A percentile compares a stretch with the other conserved stretches of the same genome.
These are phyloP conservation scores for Cutaneotrichosporon sp. DNA, from an alignment of 1,284 basidiomycete species.

Conservation along the genomic window DNA sequence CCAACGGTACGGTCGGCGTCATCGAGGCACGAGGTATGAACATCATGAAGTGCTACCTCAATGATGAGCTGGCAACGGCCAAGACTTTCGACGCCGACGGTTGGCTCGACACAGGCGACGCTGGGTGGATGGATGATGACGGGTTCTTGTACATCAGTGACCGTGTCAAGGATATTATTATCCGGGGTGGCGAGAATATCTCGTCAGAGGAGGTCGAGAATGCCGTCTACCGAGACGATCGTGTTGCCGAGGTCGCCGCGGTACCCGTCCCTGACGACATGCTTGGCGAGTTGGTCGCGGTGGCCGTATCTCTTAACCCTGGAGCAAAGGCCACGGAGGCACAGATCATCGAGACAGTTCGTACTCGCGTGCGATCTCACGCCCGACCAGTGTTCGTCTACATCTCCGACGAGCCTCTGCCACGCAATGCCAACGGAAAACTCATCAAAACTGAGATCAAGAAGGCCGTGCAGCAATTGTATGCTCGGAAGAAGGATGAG, in stretches of 20 bases:
- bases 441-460: constrained; percentile 16
- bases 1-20: constrained; percentile 25
- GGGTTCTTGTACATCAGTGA: constrained; percentile 41
- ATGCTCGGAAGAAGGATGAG: constrained; percentile 2
- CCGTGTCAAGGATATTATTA: constrained; percentile 38
- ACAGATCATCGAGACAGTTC: constrained; percentile 9
- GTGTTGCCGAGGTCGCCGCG: constrained; percentile 35
- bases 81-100: constrained; percentile 28
- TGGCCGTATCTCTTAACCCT: constrained; percentile 28
- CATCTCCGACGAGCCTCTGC: constrained; percentile 6
- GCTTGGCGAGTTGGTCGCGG: constrained; percentile 41
- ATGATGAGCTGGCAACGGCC: constrained; percentile 9
- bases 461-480: constrained; percentile 10
- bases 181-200: constrained; percentile 43
- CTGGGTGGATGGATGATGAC: constrained; percentile 31
- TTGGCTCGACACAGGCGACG: constrained; percentile 45
- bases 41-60: constrained; percentile 35
- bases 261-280: constrained; percentile 24
- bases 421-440: constrained; percentile 20
- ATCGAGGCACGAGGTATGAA: constrained; percentile 36
- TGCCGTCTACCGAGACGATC: constrained; percentile 33
- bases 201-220: constrained; percentile 41
- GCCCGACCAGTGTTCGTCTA: constrained; percentile 15
- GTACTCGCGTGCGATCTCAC: constrained; percentile 11
- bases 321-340: constrained; percentile 3